phyloP scores from a whole-genome alignment of 208 protist species.

The Leishmania mexicana region DNA sequence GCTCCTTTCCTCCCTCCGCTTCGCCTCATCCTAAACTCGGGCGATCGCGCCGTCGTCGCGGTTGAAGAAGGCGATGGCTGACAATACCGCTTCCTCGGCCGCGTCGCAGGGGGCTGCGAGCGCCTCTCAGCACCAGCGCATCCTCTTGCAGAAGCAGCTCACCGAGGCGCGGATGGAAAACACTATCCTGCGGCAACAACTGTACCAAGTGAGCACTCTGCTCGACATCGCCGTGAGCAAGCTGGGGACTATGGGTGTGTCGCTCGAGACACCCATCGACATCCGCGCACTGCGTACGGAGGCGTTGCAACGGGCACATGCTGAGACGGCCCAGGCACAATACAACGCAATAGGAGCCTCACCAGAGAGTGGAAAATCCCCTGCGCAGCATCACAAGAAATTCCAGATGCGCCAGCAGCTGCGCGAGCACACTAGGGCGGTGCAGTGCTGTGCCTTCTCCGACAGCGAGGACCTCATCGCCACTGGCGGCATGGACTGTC shows the following conservation, averaged over 20 bases:
- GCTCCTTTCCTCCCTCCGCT: not conserved
- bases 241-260: constrained; percentile 69
- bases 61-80: constrained; percentile 8
- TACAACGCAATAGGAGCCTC: constrained; percentile 25
- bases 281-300: constrained; percentile 74
- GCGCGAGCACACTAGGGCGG: constrained; percentile 78
- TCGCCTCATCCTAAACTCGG: not conserved
- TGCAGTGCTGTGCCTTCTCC: constrained; percentile 82
- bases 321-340: constrained; percentile 27
- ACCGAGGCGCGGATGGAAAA: constrained; percentile 81
- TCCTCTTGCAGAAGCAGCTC: constrained; percentile 69
- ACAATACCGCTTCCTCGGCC: constrained; percentile 16
- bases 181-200: constrained; percentile 71
- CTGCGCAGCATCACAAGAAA: constrained; percentile 25
- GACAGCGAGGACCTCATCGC: constrained; percentile 70
- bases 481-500: constrained; percentile 80
- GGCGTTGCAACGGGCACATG: constrained; percentile 40
- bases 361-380: constrained; percentile 16
- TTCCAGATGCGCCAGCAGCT: constrained; percentile 78
- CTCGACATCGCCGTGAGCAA: constrained; percentile 90
- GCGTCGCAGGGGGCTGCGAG: constrained; percentile 44
- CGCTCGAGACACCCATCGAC: constrained; percentile 75
- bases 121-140: constrained; percentile 73
- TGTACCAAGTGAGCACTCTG: constrained; percentile 77
- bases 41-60: not conserved